Conservation (phyloP, 169 alveolate species). For the Plasmodium ovale region DNA sequence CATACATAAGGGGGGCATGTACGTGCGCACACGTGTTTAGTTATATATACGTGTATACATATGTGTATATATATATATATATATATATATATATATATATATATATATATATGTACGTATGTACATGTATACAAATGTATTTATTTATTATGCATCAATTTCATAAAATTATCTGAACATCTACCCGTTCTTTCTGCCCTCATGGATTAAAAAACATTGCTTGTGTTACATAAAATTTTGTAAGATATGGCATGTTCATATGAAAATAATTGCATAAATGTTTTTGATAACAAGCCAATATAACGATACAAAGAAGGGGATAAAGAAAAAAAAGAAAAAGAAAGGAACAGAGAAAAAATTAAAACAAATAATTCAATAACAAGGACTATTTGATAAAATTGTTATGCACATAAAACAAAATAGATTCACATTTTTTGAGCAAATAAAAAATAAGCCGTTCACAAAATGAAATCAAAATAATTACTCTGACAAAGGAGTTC, state of each 20-base stretch:
- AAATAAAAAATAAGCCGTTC: conserved; percentile 10
- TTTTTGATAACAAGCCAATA: not conserved
- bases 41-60: not conserved
- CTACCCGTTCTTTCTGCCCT: not conserved
- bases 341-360: conserved; percentile 11
- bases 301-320: not conserved
- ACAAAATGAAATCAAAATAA: conserved; percentile 20
- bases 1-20: not conserved
- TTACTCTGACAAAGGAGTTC: conserved; percentile 2
- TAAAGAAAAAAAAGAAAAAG: not conserved
- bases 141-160: not conserved
- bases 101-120: conserved; percentile 1
- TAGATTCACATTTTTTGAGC: not conserved
- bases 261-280: conserved; percentile 4
- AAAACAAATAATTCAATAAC: conserved; percentile 53
- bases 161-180: conserved; percentile 12
- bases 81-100: not conserved
- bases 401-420: conserved; percentile 11
- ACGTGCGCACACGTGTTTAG: not conserved
- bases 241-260: not conserved
- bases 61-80: not conserved
- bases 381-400: conserved; percentile 42
- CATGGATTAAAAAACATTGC: not conserved
- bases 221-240: not conserved
- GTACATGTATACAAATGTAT: not conserved